Base-by-base conservation (phyloP, 305 asterid species). In the Solanum hybrid region DNA sequence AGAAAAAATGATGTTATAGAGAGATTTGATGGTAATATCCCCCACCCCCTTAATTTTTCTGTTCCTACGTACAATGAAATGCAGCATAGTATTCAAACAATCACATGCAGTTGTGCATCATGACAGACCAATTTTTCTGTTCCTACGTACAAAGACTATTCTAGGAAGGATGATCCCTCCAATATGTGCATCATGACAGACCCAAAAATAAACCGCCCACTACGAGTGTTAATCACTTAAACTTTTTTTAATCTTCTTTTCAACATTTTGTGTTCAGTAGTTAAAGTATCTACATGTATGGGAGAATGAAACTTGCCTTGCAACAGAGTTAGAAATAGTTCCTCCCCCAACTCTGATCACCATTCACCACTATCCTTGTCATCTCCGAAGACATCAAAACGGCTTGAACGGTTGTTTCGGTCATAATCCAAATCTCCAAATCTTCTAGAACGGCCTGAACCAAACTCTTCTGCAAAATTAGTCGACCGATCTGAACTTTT, bases 391-490 rank as follows among this genome's bases (percentile, higher is more conserved):
- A 77, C 91, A 72, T 94, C 94, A 91, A 92, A 93, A 81, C 92
- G 90, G 57, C 91, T 86, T 11, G 93, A 90, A 38, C 92, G 92
- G 41, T 93, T 87, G 89, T 80, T 77, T 88, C 57, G 86, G 20
- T 91, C 92, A 89, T 92, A 87, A 34, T 37, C 92, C 6, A 75
- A 36, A 91, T 88, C 90, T 85, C 94, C 96, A 90, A 92, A 93
- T 75, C 93, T 87, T 68, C 96, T 80, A 17, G 94, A 92, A 24
- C 92, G 92, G 65, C 92, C 92, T 68, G 93, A 94, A 89, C 93
- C 95, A 39, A 92, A 93, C 17, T 37, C 86, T 39, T 92, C 93
- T 57, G 93, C 95, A 86, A 93, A 94, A 32, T 96, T 93, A 86
- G 93, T 89, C 3, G 95, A 89, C 27, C 93, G 94, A 86, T 90